phyloP scores from a whole-genome alignment of 2,329 filamentous ascomycete genomes.

The Albifimbria verrucaria region DNA sequence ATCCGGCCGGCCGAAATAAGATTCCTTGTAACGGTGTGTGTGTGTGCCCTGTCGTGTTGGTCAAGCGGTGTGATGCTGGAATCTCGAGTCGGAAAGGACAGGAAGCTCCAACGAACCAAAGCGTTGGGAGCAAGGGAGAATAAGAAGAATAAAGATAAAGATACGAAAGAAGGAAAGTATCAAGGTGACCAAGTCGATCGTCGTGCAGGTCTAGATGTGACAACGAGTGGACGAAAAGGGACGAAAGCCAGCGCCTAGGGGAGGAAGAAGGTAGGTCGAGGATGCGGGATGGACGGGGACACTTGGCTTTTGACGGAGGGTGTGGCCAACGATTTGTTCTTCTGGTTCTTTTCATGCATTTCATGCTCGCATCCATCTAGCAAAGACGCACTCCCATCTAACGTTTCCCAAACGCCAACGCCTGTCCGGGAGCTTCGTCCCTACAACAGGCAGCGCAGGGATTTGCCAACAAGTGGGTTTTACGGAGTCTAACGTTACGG shows the following conservation, averaged over 20 bases:
- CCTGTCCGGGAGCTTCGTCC: not conserved
- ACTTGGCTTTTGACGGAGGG: not conserved
- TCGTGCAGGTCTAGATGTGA: slow-evolving; percentile 3
- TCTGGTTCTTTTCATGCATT: no score
- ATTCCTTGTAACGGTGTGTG: not conserved
- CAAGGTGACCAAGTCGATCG: not conserved
- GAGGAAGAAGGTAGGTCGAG: not conserved
- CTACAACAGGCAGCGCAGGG: not conserved
- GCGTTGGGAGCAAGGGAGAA: no score
- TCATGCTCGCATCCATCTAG: no score
- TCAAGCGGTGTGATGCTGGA: not conserved
- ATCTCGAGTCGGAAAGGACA: slow-evolving; percentile 3
- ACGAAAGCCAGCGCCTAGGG: slow-evolving; percentile 21
- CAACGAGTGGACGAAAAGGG: slow-evolving; percentile 16
- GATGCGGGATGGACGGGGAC: not conserved
- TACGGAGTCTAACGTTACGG: not conserved
- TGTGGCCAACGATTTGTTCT: not conserved
- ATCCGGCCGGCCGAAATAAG: not conserved
- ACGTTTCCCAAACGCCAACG: not conserved
- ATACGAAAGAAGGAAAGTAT: not conserved
- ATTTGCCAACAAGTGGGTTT: not conserved
- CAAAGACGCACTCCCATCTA: not conserved
- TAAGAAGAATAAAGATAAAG: not conserved
- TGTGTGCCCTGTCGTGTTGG: no score
- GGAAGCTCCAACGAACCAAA: slow-evolving; percentile 6